Conservation (phyloP, 1,284 basidiomycete genomes). For the Leccinum solheimii region DNA sequence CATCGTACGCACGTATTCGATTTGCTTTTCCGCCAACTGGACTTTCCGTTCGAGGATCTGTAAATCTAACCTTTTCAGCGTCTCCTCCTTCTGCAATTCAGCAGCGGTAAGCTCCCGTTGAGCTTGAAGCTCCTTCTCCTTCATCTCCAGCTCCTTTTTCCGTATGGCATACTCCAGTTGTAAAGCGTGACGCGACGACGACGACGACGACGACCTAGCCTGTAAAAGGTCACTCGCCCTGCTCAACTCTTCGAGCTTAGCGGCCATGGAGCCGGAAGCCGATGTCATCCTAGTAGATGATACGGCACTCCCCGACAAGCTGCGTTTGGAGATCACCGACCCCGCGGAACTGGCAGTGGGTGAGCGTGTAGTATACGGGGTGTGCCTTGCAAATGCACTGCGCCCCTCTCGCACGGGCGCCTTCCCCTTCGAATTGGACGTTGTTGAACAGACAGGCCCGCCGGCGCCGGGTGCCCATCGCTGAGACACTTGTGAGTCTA, state of each 20-base stretch:
- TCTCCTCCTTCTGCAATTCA: neutral
- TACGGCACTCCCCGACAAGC: neutral
- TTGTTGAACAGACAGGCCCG: neutral
- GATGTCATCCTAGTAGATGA: neutral
- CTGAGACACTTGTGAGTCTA: neutral
- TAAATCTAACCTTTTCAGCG: too few species aligned
- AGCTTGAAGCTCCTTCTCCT: neutral
- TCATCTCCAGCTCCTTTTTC: neutral
- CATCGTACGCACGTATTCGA: neutral
- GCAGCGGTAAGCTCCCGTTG: neutral
- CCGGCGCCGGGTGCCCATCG: neutral
- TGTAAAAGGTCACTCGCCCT: neutral
- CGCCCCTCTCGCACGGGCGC: neutral
- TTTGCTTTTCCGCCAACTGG: neutral
- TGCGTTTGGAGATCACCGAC: neutral
- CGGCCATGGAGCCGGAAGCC: neutral
- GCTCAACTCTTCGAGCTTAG: conserved; percentile 1
- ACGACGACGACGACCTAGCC: neutral
- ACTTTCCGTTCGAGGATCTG: neutral
- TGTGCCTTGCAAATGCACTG: neutral
- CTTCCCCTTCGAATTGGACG: neutral
- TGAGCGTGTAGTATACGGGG: neutral
- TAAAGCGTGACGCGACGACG: neutral
- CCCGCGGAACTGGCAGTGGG: neutral
- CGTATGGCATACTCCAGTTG: neutral